These are phyloP conservation scores for Akanthomyces dipterigenus DNA, from an alignment of 2,329 filamentous ascomycete genomes.

Conservation along the genomic window DNA sequence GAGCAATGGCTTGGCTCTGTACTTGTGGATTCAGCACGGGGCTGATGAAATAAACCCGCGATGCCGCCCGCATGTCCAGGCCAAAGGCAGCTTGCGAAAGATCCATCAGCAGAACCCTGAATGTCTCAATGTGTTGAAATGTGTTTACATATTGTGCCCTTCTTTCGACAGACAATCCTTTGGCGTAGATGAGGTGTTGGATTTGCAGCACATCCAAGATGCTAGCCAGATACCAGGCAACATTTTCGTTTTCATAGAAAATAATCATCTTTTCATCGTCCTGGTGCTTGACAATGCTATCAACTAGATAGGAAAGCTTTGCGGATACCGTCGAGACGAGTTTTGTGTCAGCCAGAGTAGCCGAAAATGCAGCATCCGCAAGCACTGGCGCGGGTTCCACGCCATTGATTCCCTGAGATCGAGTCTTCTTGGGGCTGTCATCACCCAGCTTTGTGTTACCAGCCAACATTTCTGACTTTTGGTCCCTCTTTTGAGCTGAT, in stretches of 20 bases:
- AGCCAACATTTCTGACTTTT: conserved; percentile 24
- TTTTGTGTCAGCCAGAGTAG: conserved; percentile 50
- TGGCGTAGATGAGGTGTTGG: conserved; percentile 61
- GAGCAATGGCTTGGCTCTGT: conserved; percentile 86
- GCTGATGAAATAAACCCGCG: conserved; percentile 81
- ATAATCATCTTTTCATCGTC: conserved; percentile 77
- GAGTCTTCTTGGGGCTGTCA: conserved; percentile 27
- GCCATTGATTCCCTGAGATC: conserved; percentile 23
- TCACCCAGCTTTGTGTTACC: conserved; percentile 39
- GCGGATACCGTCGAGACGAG: conserved; percentile 77
- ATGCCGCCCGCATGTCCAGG: conserved; percentile 76
- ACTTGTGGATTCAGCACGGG: conserved; percentile 80
- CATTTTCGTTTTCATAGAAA: conserved; percentile 86
- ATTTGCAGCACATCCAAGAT: conserved; percentile 66
- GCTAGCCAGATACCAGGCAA: conserved; percentile 79
- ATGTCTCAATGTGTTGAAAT: conserved; percentile 63
- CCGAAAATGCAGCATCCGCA: conserved; percentile 21
- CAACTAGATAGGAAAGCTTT: conserved; percentile 80
- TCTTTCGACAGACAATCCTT: conserved; percentile 50
- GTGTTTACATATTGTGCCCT: conserved; percentile 70
- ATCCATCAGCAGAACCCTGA: conserved; percentile 83
- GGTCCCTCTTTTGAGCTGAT: conserved; percentile 12
- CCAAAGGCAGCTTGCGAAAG: conserved; percentile 84
- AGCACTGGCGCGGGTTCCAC: conserved; percentile 17
- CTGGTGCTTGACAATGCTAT: conserved; percentile 62